Evolutionary conservation across 805 yeast species (phyloP).

Genomic region (Ogataea zsoltii): DNA sequence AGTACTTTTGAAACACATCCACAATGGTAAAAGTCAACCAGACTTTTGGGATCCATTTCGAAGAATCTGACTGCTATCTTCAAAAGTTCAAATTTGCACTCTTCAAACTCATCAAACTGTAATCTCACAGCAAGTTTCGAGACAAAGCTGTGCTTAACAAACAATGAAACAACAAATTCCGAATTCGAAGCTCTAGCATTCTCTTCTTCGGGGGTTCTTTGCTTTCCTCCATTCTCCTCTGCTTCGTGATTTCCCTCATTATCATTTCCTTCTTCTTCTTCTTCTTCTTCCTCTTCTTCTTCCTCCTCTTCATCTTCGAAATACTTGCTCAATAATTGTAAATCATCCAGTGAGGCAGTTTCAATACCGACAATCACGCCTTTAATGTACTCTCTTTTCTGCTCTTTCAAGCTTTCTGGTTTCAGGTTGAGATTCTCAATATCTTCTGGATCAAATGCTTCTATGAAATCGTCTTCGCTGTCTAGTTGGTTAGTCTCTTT

Average conservation of each 20-base stretch:
- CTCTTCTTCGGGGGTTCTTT: not conserved
- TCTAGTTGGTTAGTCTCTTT: constrained; percentile 18
- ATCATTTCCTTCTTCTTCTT: constrained; percentile 2
- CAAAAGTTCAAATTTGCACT: constrained; percentile 16
- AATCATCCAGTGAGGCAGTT: constrained; percentile 11
- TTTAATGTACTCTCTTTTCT: constrained; percentile 13
- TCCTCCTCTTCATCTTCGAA: constrained; percentile 11
- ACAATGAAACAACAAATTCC: constrained; percentile 11
- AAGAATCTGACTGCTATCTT: constrained; percentile 16
- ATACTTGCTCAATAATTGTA: constrained; percentile 16
- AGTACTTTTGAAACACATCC: constrained; percentile 17
- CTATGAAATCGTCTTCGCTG: constrained; percentile 20
- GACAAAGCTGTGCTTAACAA: constrained; percentile 14
- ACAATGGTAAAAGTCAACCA: constrained; percentile 19
- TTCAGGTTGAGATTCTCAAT: constrained; percentile 8
- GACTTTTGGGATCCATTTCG: constrained; percentile 12
- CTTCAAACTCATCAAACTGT: constrained; percentile 12
- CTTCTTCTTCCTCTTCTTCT: constrained; percentile 6
- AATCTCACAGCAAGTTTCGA: constrained; percentile 11
- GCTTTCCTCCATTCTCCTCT: not conserved
- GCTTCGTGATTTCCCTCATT: not conserved
- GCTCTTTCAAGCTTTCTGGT: constrained; percentile 6
- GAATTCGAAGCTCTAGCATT: not conserved
- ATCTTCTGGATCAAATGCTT: constrained; percentile 20
- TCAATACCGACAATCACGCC: constrained; percentile 10